phyloP scores from a whole-genome alignment of 768 basidiomycete genomes.

The Terana coerulea region DNA sequence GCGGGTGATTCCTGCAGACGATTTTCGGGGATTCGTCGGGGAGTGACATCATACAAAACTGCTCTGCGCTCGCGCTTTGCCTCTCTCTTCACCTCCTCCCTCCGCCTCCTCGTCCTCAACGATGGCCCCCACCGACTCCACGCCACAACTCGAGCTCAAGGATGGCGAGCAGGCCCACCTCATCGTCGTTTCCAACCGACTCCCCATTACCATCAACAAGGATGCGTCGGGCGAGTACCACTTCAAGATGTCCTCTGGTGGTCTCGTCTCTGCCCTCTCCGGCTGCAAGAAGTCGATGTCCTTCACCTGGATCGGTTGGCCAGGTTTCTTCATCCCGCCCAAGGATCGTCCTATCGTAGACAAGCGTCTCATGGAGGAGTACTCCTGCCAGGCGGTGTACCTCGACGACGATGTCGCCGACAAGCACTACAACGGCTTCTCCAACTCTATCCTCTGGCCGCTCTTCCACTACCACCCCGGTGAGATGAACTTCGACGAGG shows the following conservation, averaged over 20 bases:
- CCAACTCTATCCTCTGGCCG: constrained; percentile 99
- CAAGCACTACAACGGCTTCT: constrained; percentile 96
- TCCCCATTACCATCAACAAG: constrained; percentile 94
- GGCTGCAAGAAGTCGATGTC: constrained; percentile 98
- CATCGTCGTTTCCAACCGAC: constrained; percentile 93
- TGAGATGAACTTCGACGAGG: constrained; percentile 99
- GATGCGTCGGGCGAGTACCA: constrained; percentile 91
- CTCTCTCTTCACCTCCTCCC: constrained; percentile 7
- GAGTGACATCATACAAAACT: constrained; percentile 12
- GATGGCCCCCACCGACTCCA: constrained; percentile 3
- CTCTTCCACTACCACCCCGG: constrained; percentile 99
- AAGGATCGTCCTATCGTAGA: constrained; percentile 92
- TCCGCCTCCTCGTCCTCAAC: not conserved
- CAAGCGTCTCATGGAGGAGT: constrained; percentile 89
- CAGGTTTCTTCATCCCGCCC: constrained; percentile 88
- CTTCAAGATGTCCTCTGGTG: constrained; percentile 99
- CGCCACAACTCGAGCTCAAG: constrained; percentile 19
- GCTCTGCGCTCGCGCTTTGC: not conserved
- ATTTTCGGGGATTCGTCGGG: constrained; percentile 5
- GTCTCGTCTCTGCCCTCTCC: constrained; percentile 93
- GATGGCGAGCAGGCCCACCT: constrained; percentile 59
- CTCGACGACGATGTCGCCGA: constrained; percentile 98
- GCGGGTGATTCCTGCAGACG: constrained; percentile 2
- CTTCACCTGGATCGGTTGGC: constrained; percentile 98
- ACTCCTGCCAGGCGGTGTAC: constrained; percentile 96